These are phyloP conservation scores for Mycogone perniciosa DNA, from an alignment of 2,329 filamentous ascomycete species.

Conservation along the genomic window DNA sequence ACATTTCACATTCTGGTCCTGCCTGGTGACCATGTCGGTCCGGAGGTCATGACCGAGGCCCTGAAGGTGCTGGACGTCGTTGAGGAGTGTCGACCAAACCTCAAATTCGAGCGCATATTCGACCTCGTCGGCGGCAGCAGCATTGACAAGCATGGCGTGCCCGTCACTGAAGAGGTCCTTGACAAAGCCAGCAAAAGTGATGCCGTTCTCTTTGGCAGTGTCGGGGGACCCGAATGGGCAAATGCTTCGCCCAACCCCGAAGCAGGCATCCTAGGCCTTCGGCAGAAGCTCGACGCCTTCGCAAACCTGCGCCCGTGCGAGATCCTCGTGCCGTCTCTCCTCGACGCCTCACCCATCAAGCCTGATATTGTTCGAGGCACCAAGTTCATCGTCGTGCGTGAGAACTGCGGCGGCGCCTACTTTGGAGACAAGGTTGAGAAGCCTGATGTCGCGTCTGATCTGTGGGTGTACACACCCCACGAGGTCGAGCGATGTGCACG, in stretches of 20 bases:
- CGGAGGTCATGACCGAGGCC: conserved; percentile 40
- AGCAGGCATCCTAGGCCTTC: conserved; percentile 36
- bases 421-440: conserved; percentile 42
- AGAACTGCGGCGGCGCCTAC: conserved; percentile 46
- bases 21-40: conserved; percentile 41
- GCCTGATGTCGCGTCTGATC: conserved; percentile 37
- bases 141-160: conserved; percentile 38
- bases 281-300: conserved; percentile 38
- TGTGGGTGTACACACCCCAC: conserved; percentile 38
- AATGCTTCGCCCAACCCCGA: conserved; percentile 36
- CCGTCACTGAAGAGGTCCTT: conserved; percentile 38
- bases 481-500: conserved; percentile 43
- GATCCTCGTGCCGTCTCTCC: conserved; percentile 35
- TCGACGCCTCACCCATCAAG: conserved; percentile 38
- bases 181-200: conserved; percentile 34
- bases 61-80: conserved; percentile 40
- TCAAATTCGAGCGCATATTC: conserved; percentile 24
- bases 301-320: conserved; percentile 46
- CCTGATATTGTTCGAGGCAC: conserved; percentile 37
- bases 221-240: conserved; percentile 44
- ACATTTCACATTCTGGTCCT: conserved; percentile 35
- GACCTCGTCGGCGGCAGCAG: conserved; percentile 31
- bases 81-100: conserved; percentile 23
- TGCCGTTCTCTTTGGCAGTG: conserved; percentile 41
- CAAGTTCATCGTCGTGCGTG: conserved; percentile 43